These are phyloP conservation scores for Rubia yunnanensis DNA, from an alignment of 257 asterid genomes.

Conservation along the genomic window DNA sequence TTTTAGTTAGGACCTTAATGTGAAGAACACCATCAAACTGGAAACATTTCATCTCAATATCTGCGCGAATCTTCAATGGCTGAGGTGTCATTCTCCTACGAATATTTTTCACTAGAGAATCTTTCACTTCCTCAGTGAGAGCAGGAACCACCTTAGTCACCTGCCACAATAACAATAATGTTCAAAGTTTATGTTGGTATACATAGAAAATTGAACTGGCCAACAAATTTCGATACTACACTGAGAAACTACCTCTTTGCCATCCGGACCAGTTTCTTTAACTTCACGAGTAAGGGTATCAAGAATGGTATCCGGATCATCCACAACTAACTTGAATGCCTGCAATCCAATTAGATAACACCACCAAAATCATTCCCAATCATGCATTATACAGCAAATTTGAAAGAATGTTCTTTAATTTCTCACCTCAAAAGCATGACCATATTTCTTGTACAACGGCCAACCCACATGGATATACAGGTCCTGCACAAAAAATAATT, in stretches of 20 bases:
- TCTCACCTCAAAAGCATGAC: constrained; percentile 96
- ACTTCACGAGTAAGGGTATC: constrained; percentile 88
- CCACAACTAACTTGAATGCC: constrained; percentile 84
- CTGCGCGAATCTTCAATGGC: constrained; percentile 82
- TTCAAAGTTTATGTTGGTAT: not conserved
- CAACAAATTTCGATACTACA: constrained; percentile 1
- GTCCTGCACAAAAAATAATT: constrained; percentile 44
- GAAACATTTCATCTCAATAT: constrained; percentile 85
- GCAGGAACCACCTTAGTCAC: constrained; percentile 85
- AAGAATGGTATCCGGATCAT: constrained; percentile 83
- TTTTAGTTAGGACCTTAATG: constrained; percentile 54
- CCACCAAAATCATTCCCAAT: not conserved
- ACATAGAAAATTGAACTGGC: not conserved
- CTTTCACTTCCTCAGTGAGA: constrained; percentile 66
- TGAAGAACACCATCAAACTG: constrained; percentile 97
- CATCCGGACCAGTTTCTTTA: constrained; percentile 84
- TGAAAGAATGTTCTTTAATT: not conserved
- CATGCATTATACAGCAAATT: not conserved
- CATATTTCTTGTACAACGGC: constrained; percentile 90
- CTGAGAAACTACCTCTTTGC: constrained; percentile 54
- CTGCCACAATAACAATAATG: constrained; percentile 26
- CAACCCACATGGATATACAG: constrained; percentile 85
- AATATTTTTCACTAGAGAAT: constrained; percentile 69
- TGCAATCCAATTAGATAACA: constrained; percentile 18
- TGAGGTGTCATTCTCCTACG: constrained; percentile 98